A percentile compares a stretch with the other conserved stretches of the same genome.
Evolutionary conservation across 2,329 filamentous ascomycete species (phyloP).

Genomic region (Colletotrichum lupini): DNA sequence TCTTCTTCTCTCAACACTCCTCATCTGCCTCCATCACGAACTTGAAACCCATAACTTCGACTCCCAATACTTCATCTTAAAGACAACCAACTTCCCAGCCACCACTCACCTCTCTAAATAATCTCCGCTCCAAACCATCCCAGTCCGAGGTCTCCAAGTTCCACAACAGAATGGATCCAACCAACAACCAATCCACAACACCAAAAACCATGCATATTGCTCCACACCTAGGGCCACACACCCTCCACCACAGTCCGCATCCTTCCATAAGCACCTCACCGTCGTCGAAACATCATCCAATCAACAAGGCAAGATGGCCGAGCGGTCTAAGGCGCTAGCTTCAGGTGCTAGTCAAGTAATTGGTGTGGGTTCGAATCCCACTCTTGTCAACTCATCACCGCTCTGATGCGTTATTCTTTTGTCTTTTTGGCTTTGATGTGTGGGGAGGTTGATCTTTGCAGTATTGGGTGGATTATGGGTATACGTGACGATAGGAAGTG

Average conservation of each 20-base stretch:
- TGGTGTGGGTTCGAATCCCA: slow-evolving; percentile 23
- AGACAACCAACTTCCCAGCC: neutral
- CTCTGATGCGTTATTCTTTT: neutral
- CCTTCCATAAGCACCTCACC: too few relatives aligned
- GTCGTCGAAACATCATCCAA: rapidly evolving
- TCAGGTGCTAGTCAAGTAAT: slow-evolving; percentile 26
- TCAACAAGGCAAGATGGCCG: slow-evolving; percentile 12
- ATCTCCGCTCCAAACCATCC: neutral
- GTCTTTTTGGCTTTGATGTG: neutral
- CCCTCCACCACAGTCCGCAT: neutral
- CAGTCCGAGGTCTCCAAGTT: neutral
- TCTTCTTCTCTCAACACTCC: too few relatives aligned
- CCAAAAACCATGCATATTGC: neutral
- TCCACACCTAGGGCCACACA: slow-evolving; percentile 1
- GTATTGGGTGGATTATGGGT: neutral
- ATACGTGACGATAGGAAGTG: neutral
- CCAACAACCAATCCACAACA: neutral
- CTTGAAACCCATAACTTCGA: neutral
- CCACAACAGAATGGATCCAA: neutral
- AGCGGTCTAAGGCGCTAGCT: slow-evolving; percentile 25
- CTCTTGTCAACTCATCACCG: neutral
- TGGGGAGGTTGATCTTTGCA: neutral
- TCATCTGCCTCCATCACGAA: neutral
- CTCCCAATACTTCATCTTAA: neutral
- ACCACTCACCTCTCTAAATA: neutral